phyloP scores from a whole-genome alignment of 495 filamentous ascomycete genomes.

The Geopyxis carbonaria region DNA sequence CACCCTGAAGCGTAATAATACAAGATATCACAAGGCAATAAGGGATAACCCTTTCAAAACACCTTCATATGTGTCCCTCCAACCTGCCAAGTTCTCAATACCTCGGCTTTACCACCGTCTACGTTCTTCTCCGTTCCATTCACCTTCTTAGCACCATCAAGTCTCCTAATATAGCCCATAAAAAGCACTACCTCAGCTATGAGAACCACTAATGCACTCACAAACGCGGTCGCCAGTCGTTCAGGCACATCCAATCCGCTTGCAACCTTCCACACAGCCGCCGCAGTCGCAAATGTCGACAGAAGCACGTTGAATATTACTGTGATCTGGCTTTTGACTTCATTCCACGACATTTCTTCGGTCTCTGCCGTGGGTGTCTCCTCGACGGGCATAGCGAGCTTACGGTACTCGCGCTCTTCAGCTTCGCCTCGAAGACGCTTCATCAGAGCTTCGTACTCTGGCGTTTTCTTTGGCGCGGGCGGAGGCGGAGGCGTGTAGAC shows the following conservation, averaged over 20 bases:
- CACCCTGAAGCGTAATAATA: too few species aligned
- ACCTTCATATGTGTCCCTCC: too few species aligned
- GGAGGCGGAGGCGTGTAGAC: conserved; percentile 5
- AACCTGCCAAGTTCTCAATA: too few species aligned
- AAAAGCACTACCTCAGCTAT: conserved; percentile 81
- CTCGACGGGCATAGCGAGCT: conserved; percentile 42
- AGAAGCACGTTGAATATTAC: conserved; percentile 59
- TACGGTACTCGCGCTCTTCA: conserved; percentile 61
- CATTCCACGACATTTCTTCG: conserved; percentile 37
- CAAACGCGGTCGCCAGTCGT: conserved; percentile 51
- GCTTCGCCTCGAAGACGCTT: conserved; percentile 59
- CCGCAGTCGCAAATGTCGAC: conserved; percentile 51
- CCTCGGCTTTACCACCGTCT: background rate
- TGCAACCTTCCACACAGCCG: conserved; percentile 56
- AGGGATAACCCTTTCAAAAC: too few species aligned
- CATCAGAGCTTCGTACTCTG: conserved; percentile 85
- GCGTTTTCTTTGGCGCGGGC: conserved; percentile 36
- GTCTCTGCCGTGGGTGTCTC: conserved; percentile 35
- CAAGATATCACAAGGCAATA: too few species aligned
- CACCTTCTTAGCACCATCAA: conserved; percentile 44
- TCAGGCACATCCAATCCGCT: conserved; percentile 52
- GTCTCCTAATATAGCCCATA: conserved; percentile 62
- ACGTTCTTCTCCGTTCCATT: conserved; percentile 52
- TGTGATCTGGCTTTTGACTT: conserved; percentile 58
- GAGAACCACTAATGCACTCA: conserved; percentile 51